Evolutionary conservation across 2,329 filamentous ascomycete species (phyloP), one percentile per base, ranked within the genome.

Genomic region (Colletotrichum simmondsii): DNA sequence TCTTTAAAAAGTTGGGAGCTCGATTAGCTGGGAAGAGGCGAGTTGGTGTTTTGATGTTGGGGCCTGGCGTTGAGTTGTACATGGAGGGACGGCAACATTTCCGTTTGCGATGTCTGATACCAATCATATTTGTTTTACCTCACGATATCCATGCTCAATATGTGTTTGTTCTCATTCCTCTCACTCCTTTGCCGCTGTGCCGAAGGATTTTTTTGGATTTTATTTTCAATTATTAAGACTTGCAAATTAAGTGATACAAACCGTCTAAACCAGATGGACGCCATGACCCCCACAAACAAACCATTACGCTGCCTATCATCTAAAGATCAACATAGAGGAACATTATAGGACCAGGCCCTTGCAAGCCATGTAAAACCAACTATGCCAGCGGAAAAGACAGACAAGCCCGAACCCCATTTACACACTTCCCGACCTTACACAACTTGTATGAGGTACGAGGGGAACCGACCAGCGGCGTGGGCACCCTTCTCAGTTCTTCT

Each of bases 401-500:
- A 22, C 6, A 10, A n/a, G 3, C 16, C 6, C 1, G 7, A 10
- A n/a, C 42, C 7, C 19, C 19, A 49, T n/a, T n/a, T n/a, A 4
- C 8, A 49, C 42, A 49, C 19, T n/a, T 11, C 19, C 42, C 37
- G 32, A 53, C 2, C 24, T 5, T 8, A 4, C n/a, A 26, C 10
- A 2, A 14, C 2, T 16, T 10, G 22, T 46, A 30, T 8, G 14
- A 22, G n/a, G 16, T 16, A 49, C 14, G 16, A n/a, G 6, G 6
- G 12, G 7, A 16, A 2, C 28, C 60, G 14, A 22, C 49, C 30
- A 11, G n/a, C 53, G 54, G 35, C 64, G 5, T 6, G 19, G 19
- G 19, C 19, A 14, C 12, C 22, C 14, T 14, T 8, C 57, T 67
- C 58, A 73, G 32, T 72, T 73, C 62, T 63, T 73, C 68, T 72